phyloP scores from a whole-genome alignment of 352 stramenopile genomes.

The Globisporangium orthogonon region DNA sequence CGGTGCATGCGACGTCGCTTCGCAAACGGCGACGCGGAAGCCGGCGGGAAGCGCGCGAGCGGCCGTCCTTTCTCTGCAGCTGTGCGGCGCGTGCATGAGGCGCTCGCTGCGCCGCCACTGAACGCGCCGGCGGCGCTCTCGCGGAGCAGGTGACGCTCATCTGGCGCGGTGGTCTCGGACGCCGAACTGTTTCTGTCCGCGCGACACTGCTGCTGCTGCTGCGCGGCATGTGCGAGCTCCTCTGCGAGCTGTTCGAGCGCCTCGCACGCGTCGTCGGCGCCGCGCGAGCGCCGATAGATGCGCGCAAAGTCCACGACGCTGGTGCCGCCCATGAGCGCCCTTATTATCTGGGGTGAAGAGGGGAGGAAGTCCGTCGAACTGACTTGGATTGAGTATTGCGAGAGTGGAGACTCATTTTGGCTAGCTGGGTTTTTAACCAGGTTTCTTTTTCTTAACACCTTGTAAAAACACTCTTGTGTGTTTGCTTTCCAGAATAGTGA shows the following conservation, averaged over 20 bases:
- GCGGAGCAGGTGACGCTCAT: neutral
- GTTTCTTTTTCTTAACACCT: too few relatives aligned
- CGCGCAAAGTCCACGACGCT: slow-evolving; percentile 33
- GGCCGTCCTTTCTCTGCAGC: neutral
- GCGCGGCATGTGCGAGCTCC: slow-evolving; percentile 13
- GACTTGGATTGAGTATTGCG: too few relatives aligned
- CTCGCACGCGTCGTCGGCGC: slow-evolving; percentile 4
- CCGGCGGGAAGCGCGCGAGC: neutral
- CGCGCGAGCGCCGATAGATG: slow-evolving; percentile 22
- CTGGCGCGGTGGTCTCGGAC: neutral
- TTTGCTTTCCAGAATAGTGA: too few relatives aligned
- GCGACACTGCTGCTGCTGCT: neutral
- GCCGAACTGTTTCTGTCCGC: neutral
- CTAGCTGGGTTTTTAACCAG: too few relatives aligned
- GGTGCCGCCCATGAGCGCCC: slow-evolving; percentile 3
- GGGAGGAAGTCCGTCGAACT: too few relatives aligned
- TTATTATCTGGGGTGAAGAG: too few relatives aligned
- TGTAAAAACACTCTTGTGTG: too few relatives aligned
- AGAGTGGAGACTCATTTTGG: too few relatives aligned
- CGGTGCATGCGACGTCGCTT: slow-evolving; percentile 5
- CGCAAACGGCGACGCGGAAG: neutral
- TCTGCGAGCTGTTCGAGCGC: neutral
- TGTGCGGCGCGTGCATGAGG: neutral
- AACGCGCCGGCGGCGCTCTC: neutral
- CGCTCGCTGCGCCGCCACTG: neutral